phyloP scores from a whole-genome alignment of 2,329 filamentous ascomycete genomes.

The Botrytis tulipae region DNA sequence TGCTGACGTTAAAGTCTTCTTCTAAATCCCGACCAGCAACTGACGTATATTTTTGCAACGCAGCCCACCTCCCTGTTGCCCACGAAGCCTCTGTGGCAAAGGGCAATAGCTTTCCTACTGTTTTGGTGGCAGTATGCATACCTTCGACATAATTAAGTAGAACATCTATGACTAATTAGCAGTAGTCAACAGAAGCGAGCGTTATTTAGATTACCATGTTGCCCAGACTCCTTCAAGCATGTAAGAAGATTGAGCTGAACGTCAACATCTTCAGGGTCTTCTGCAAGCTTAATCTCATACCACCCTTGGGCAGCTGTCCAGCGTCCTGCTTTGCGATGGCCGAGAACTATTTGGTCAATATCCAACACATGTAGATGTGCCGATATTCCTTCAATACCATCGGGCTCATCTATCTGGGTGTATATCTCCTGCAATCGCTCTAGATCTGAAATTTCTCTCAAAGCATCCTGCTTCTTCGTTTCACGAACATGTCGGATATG shows the following conservation, averaged over 20 bases:
- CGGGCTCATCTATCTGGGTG: conserved; percentile 94
- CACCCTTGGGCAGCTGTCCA: conserved; percentile 96
- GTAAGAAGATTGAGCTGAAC: conserved; percentile 80
- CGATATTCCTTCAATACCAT: conserved; percentile 93
- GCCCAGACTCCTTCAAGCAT: conserved; percentile 92
- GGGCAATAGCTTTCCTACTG: conserved; percentile 65
- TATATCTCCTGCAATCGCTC: conserved; percentile 89
- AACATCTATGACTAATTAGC: conserved; percentile 56
- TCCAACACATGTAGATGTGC: conserved; percentile 82
- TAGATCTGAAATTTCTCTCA: conserved; percentile 63
- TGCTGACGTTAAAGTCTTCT: conserved; percentile 76
- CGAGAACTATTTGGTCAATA: conserved; percentile 87
- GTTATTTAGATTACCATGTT: conserved; percentile 63
- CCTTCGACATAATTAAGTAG: conserved; percentile 83
- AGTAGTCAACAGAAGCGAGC: background rate
- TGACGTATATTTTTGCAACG: conserved; percentile 64
- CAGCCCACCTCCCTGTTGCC: conserved; percentile 80
- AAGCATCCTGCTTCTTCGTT: conserved; percentile 21
- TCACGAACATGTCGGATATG: conserved; percentile 62
- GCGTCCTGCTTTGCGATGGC: conserved; percentile 86
- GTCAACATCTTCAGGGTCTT: conserved; percentile 73
- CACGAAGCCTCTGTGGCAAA: conserved; percentile 91
- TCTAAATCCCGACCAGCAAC: conserved; percentile 46
- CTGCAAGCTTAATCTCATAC: conserved; percentile 88
- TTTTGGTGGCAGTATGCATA: conserved; percentile 53